Base-by-base conservation (phyloP, 192 early-diverging fungal genomes). In the Helicostylum pulchrum region DNA sequence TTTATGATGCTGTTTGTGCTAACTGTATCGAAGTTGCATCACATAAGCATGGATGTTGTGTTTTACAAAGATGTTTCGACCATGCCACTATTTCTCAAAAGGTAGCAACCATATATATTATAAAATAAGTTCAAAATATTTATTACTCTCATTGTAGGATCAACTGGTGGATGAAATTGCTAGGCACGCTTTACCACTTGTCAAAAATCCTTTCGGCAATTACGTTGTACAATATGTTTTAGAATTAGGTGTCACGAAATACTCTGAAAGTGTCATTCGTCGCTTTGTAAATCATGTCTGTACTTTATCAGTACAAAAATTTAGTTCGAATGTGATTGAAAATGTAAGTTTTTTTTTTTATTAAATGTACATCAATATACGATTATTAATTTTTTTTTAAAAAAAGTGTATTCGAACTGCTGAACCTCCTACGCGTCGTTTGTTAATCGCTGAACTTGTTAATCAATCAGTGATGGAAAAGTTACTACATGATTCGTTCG, bases 141-240 rank as follows among this genome's bases (percentile, higher is more conserved):
- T 63, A n/a, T 63, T 2, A 26, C 26, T 26, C 0, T 26, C 26
- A 26, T 63, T 67, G 9, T 56, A 67, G 67, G 63, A 66, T 11
- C 91, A 91, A 78, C 69, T 95, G 17, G 92, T 92, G 4, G 68
- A 74, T 0, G 92, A 90, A 53, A 88, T 95, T 36, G 89, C 88
- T 14, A 76, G 69, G 14, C 68, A 93, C 73, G 90, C 87, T 1
- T 70, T 93, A 20, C 72, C 82, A 0, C 77, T 95, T 55, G 93
- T 95, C 1, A 84, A 93, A 70, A 91, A 95, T 65, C 90, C 90
- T 20, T 95, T 89, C 73, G 93, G 91, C n/a, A 95, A 95, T 80
- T 95, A 95, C 61, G 93, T 95, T 0, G 91, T 95, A 36, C 93
- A 95, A 75, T 95, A 95, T 51, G 88, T 95, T 20, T 78, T 95